Base-by-base conservation (phyloP, 164 flowering plant species). In the Vitis riparia region DNA sequence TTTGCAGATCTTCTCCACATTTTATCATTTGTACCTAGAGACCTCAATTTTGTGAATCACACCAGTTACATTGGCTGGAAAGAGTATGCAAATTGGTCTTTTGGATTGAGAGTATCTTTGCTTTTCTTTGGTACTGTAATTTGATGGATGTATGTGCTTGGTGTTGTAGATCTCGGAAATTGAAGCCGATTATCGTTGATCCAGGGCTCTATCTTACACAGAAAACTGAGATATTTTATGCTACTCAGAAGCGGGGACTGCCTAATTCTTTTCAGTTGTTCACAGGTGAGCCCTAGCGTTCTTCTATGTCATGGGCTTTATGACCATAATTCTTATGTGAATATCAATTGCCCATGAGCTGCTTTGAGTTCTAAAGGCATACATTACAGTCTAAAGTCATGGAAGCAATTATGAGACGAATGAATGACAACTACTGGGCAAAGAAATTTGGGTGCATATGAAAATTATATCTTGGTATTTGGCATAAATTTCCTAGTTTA, bases 1-100 rank as follows among this genome's bases (percentile, higher is more conserved):
- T 30, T 72, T 81, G 70, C 85, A 93, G 99, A 95, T 85, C 88
- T 95, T 74, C 90, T 95, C 59, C 99, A 95, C 79, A 85, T 95
- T 44, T 71, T 95, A 73, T 91, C 98, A 0, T 93, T 80, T 68
- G 63, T 93, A 67, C 99, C 96, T 0, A 92, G 78, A 73, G 87
- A 91, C 61, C 79, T 95, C 66, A 95, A 95, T 79, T 93, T 95
- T 78, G 85, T 89, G 73, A 89, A 89, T 73, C 97, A 91, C 69
- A 83, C 89, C 51, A 89, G 96, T 76, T 81, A 87, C 74, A 85
- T 95, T 83, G 97, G 95, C 56, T 86, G 90, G 97, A 93, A 75
- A 84, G 98, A 95, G 98, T 95, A 86, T 56, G 93, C 47, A 30
- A 6, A 66, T 62, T 66, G 4, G 11, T 61, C n/a, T 12, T 2